Evolutionary conservation across 2,329 filamentous ascomycete species (phyloP).

Genomic region (Mollisia scopiformis): DNA sequence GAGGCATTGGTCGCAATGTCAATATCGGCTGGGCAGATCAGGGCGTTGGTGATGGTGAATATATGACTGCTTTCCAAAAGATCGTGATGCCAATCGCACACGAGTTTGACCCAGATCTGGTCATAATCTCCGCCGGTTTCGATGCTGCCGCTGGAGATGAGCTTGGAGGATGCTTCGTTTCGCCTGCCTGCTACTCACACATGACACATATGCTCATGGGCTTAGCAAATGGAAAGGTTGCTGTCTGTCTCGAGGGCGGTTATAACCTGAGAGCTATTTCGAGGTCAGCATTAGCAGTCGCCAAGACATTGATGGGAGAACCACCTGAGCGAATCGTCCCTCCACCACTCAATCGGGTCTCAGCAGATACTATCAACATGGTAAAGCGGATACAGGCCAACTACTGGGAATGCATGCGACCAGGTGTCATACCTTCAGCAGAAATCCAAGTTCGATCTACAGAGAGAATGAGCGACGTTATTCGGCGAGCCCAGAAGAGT

Average conservation of each 20-base stretch:
- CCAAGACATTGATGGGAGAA: slow-evolving; percentile 92
- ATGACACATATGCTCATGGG: slow-evolving; percentile 99
- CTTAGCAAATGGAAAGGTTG: slow-evolving; percentile 83
- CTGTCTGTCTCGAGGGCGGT: slow-evolving; percentile 92
- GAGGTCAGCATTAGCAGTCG: slow-evolving; percentile 87
- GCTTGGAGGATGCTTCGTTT: slow-evolving; percentile 89
- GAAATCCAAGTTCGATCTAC: slow-evolving; percentile 56
- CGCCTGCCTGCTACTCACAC: slow-evolving; percentile 89
- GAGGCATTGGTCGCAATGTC: slow-evolving; percentile 63
- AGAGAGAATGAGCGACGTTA: slow-evolving; percentile 75
- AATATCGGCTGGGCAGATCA: slow-evolving; percentile 71
- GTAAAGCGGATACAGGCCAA: slow-evolving; percentile 64
- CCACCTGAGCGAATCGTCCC: slow-evolving; percentile 69
- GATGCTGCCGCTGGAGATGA: slow-evolving; percentile 94
- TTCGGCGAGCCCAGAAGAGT: slow-evolving; percentile 76
- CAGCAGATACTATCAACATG: slow-evolving; percentile 57
- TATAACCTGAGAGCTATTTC: slow-evolving; percentile 96
- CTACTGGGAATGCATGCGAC: slow-evolving; percentile 89
- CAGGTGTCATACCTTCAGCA: slow-evolving; percentile 59
- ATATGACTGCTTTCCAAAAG: slow-evolving; percentile 93
- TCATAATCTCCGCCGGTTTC: slow-evolving; percentile 94
- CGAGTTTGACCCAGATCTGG: slow-evolving; percentile 91
- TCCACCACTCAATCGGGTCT: slow-evolving; percentile 60
- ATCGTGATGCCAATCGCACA: slow-evolving; percentile 95
- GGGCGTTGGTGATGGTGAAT: slow-evolving; percentile 94